Evolutionary conservation across 768 basidiomycete genomes (phyloP), one percentile per base, ranked within the genome.

Genomic region (Mycena albidolilacea): DNA sequence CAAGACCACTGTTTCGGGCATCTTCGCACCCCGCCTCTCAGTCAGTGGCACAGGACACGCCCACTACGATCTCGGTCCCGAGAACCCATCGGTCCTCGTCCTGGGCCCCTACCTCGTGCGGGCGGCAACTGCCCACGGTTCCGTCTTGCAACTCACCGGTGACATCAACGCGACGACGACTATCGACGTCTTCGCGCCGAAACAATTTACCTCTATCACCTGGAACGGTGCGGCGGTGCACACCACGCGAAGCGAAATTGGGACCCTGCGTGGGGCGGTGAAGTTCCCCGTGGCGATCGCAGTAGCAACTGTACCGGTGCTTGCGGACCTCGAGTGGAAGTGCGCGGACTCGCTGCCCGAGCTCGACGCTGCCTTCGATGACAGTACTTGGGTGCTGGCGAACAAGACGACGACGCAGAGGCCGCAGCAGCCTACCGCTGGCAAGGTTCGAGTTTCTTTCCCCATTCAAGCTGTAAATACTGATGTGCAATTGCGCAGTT

Each of bases 341-440:
- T 92, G 88, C 78, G 83, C 85, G 35, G 85, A 92, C 75, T 89
- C 89, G 69, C 79, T 93, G 46, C 93, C 93, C 0, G 93, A 93
- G 82, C 81, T 91, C 10, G 77, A 79, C 38, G 48, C 75, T 0
- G 78, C 72, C n/a, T 93, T 87, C 77, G 86, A 89, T 64, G 93
- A 93, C 77, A 82, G 84, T 7, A 77, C 78, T 15, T 94, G 91
- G 92, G 83, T 85, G 9, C 68, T 83, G 44, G 92, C 90, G 10
- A 86, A 91, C 74, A 90, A 90, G 77, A 90, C 86, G 46, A 82
- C 83, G 39, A 92, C 92, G 46, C 87, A 87, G 50, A 83, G 90
- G 62, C 89, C 90, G 14, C 85, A 86, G 73, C 84, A 88, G 77
- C 90, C 91, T 6, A 80, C 85, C 46, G 88, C 86, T 69, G 90